Base-by-base conservation (phyloP, 306 rosid genomes). In the Casuarina equisetifolia region DNA sequence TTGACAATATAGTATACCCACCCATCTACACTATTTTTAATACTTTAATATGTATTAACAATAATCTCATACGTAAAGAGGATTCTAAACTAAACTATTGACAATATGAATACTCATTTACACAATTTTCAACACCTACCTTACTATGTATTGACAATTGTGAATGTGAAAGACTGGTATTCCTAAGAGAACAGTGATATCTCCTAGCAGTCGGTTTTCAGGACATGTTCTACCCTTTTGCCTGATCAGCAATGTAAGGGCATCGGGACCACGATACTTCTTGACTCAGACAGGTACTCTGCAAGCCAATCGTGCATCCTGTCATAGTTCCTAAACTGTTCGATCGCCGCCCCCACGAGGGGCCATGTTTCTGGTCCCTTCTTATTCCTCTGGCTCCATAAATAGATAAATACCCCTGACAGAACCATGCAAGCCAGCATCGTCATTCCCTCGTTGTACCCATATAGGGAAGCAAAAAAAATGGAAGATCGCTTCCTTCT, bases 281-380 rank as follows among this genome's bases (percentile, higher is more conserved):
- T 89, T 2, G 87, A 85, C 38, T 82, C 80, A 0, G 89, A 76
- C 32, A 94, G 82, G 81, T 94, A 92, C 2, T 77, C 53, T 13
- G 87, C 91, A 17, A 92, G 87, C 97, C 98, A 94, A 77, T 92
- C 98, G 9, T 94, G 98, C 97, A 94, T 94, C 59, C 89, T 80
- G 48, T 90, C 89, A 80, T 89, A 92, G 88, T 94, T 89, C 59
- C 83, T 69, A 4, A 92, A 50, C 81, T 92, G 97, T 54, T 94
- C 97, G 6, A 94, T 83, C 16, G 92, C 91, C 67, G 98, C 96
- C 74, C 98, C 98, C 2, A 94, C 84, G 6, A 92, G 48, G 0
- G 98, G 97, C 98, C 98, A 94, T 9, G 97, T 90, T 84, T 88
- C 92, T 20, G 98, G 97, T 39, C 93, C 97, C 61, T 81, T 90